phyloP scores from a whole-genome alignment of 768 basidiomycete genomes.

The Phaeolepiota aurea region DNA sequence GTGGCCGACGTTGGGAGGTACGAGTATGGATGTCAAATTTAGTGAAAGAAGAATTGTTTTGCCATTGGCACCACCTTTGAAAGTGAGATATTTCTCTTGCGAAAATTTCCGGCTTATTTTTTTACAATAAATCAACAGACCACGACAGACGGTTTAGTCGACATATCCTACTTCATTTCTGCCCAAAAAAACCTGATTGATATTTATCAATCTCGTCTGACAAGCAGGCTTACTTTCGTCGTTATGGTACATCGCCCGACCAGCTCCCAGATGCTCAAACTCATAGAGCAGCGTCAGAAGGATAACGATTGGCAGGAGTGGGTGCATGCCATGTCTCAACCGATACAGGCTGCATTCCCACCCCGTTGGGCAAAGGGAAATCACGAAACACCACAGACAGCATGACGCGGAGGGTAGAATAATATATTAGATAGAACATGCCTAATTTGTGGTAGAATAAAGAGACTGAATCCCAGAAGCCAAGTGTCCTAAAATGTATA shows the following conservation, averaged over 20 bases:
- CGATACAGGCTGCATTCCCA: constrained; percentile 19
- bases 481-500: neutral
- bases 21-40: constrained; percentile 24
- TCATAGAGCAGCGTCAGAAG: constrained; percentile 19
- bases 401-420: neutral
- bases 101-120: neutral
- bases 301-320: constrained; percentile 34
- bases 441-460: neutral
- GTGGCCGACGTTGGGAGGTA: constrained; percentile 34
- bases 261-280: constrained; percentile 27
- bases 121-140: constrained; percentile 18
- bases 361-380: too few relatives aligned
- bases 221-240: constrained; percentile 31
- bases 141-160: constrained; percentile 39
- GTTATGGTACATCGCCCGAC: constrained; percentile 46
- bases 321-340: constrained; percentile 22
- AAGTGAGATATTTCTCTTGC: constrained; percentile 22
- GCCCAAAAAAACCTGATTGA: constrained; percentile 33
- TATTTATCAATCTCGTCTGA: constrained; percentile 33
- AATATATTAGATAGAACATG: neutral
- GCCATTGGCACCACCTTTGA: constrained; percentile 34
- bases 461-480: neutral
- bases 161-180: constrained; percentile 37
- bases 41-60: constrained; percentile 18
- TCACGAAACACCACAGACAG: neutral